phyloP scores from a whole-genome alignment of 2,329 filamentous ascomycete species.

The Lasiodiplodia theobromae region DNA sequence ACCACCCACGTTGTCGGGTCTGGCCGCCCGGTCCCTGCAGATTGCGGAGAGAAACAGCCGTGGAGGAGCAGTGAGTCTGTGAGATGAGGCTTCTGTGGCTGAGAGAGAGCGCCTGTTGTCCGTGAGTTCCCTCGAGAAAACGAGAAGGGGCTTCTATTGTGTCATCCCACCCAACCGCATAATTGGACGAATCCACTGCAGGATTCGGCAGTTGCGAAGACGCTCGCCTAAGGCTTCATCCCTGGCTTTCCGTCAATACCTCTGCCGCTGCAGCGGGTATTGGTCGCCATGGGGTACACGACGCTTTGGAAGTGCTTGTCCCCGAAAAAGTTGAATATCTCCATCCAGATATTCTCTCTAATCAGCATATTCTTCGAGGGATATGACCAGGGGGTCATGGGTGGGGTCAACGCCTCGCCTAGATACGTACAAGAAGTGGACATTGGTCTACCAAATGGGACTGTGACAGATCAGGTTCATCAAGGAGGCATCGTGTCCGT shows the following conservation, averaged over 20 bases:
- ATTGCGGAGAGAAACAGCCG: not conserved
- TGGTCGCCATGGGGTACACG: constrained; percentile 46
- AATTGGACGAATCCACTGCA: not conserved
- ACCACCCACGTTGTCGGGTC: constrained; percentile 16
- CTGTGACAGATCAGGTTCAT: constrained; percentile 63
- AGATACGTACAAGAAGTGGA: constrained; percentile 71
- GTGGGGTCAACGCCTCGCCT: constrained; percentile 70
- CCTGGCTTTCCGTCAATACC: not conserved
- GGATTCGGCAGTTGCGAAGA: too few species aligned
- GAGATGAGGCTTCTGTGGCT: not conserved
- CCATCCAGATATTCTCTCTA: constrained; percentile 45
- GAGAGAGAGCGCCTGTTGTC: not conserved
- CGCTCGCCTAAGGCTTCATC: not conserved
- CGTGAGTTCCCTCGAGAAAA: not conserved
- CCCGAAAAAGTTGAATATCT: constrained; percentile 51
- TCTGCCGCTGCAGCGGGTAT: not conserved
- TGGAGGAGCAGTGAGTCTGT: not conserved
- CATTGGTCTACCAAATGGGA: constrained; percentile 64
- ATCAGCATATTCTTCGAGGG: constrained; percentile 37
- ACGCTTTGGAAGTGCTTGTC: constrained; percentile 54
- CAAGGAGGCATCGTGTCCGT: constrained; percentile 69
- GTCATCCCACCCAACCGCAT: not conserved
- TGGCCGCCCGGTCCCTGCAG: not conserved
- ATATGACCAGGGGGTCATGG: constrained; percentile 65
- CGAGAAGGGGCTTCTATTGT: not conserved